Conservation (phyloP, 257 asterid species). For the Cynanchum wilfordii region DNA sequence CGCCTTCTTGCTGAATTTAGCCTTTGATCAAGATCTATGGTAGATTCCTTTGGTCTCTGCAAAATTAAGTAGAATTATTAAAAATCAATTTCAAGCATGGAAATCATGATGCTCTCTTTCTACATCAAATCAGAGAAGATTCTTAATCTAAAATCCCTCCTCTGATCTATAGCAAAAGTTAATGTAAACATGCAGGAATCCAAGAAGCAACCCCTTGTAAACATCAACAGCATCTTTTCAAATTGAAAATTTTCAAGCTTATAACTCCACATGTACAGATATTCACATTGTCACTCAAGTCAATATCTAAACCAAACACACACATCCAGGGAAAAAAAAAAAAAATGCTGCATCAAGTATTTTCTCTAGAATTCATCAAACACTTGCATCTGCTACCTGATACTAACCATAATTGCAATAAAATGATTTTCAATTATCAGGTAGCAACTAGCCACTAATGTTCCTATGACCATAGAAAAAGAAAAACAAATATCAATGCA, state of each 20-base stretch:
- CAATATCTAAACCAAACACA: background rate
- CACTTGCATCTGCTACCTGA: background rate
- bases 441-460: background rate
- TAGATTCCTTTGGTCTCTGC: conserved; percentile 72
- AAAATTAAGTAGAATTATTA: conserved; percentile 22
- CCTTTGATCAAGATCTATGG: conserved; percentile 54
- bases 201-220: background rate
- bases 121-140: background rate
- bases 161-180: background rate
- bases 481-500: background rate
- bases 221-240: background rate
- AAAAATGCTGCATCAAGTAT: background rate
- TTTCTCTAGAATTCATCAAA: background rate
- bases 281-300: background rate
- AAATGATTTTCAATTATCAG: background rate
- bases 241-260: no score
- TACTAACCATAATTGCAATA: background rate
- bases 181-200: background rate
- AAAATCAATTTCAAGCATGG: background rate
- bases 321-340: no score
- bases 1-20: conserved; percentile 78
- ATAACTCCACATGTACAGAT: background rate
- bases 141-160: background rate
- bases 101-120: background rate
- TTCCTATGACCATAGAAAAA: background rate